Evolutionary conservation across 495 filamentous ascomycete species (phyloP).

Genomic region (Talaromyces wortmannii): DNA sequence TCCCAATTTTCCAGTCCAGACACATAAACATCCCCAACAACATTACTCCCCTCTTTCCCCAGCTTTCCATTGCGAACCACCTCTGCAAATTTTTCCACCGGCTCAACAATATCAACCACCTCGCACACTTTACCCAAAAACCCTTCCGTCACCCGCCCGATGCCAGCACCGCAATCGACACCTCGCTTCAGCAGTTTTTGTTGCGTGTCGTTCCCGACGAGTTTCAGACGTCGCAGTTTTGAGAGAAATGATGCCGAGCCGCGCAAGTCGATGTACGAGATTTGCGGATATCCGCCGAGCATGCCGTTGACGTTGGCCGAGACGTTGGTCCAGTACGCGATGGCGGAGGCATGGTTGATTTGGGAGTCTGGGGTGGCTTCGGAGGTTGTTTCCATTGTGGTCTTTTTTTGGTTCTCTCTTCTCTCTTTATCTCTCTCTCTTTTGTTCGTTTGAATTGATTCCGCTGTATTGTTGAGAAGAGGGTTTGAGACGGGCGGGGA

Average conservation of each 20-base stretch:
- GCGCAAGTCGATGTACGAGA: conserved; percentile 70
- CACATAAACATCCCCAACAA: conserved; percentile 61
- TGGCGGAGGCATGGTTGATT: conserved; percentile 21
- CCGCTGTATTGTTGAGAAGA: too few species aligned
- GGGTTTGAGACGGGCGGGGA: too few species aligned
- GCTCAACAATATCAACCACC: conserved; percentile 55
- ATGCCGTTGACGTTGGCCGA: conserved; percentile 70
- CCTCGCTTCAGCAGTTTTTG: conserved; percentile 24
- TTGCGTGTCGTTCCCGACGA: neutral
- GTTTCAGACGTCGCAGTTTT: conserved; percentile 54
- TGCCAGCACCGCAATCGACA: conserved; percentile 58
- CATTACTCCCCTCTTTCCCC: neutral
- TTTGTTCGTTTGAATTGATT: too few species aligned
- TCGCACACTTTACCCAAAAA: conserved; percentile 46
- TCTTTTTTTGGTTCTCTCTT: too few species aligned
- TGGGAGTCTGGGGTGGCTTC: neutral
- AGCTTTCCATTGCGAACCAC: conserved; percentile 21
- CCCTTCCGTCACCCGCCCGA: conserved; percentile 54
- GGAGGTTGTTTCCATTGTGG: neutral
- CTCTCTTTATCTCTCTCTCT: too few species aligned
- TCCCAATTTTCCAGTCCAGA: conserved; percentile 70
- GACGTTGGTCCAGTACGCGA: conserved; percentile 66
- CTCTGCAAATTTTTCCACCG: conserved; percentile 43
- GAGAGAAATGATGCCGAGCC: conserved; percentile 69
- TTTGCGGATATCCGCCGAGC: conserved; percentile 74